Evolutionary conservation across 768 basidiomycete species (phyloP), one percentile per base, ranked within the genome.

Genomic region (Suillus subluteus): DNA sequence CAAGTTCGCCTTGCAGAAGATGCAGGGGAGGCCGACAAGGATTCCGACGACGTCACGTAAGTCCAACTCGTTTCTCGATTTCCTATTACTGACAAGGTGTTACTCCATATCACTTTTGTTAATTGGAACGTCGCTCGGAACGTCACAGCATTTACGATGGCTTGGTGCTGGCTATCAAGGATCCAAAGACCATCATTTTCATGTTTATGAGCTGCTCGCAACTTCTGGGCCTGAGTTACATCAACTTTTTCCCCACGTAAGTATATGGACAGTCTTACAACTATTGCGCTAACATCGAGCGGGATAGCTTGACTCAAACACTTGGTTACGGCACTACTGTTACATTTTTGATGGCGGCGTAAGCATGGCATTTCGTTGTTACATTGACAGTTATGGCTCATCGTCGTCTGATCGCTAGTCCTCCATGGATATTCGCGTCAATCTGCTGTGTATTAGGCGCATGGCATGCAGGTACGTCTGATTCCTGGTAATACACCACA

Each of bases 1-100:
- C 88, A 88, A 77, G 86, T 83, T n/a, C 86, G 89, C 16, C 80
- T 90, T 9, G 86, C 89, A 0, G 88, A 91, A 73, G 89, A 90
- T 70, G 85, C 85, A 9, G 88, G 89, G 3, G 88, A 90, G 73
- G 88, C 88, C 0, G 89, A 90, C 69, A 77, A 82, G 70, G 87
- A 90, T 69, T 44, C 66, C 1, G 38, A 43, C 0, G 21, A 71
- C 16, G 30, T 66, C 1, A 69, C 70, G 72, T 74, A 46, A 46
- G 73, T 69, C n/a, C 41, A 30, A 1, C 15, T 50, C 35, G 26
- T 40, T 15, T 50, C 35, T 37, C 58, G 4, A n/a, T 62, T 46
- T 30, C 30, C 12, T 40, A 30, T 52, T 37, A 11, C 41, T 58
- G 26, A 63, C 30, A 41, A 23, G 44, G 21, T 32, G 9, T 2